Base-by-base conservation (phyloP, 2,329 filamentous ascomycete species). In the Epichloe bromicola region DNA sequence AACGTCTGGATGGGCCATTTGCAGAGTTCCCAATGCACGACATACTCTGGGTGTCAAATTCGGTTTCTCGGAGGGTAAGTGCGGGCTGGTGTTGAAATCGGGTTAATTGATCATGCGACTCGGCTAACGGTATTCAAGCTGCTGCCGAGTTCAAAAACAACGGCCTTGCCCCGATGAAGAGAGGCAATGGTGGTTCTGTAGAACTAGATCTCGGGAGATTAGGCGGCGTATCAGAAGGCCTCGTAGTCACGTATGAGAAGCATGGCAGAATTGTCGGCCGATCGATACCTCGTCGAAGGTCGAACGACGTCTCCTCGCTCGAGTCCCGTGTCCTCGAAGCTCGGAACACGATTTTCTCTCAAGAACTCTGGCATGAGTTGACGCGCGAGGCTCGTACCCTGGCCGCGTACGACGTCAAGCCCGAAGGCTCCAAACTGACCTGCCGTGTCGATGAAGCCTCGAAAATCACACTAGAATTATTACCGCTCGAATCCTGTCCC, bases 281-380 rank as follows among this genome's bases (percentile, higher is more conserved):
- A 49, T 78, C 75, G 11, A 62, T 65, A 33, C 62, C 74, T 10
- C 76, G 78, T 4, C 70, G 73, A 41, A 74, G 76, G 2, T 67
- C 79, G 5, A 71, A 73, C 26, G 74, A 79, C 37, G 76, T 83
- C 38, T 57, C 59, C 6, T 62, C 61, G 1, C 70, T 90, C 8
- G 80, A 88, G 57, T 74, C 80, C 33, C 76, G 82, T 10, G 86
- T 94, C 34, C 78, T 83, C 17, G 79, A 86, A 58, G 85, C 87
- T 2, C 77, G 87, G 51, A 85, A 93, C 64, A 88, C 85, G 47
- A 74, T 91, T 19, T 89, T 87, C 59, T 82, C 86, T 30, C 83
- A 90, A 61, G 93, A 98, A 63, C 70, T 98, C 2, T 96, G 89
- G 76, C 83, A 95, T 58, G 93, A 98, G 67, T 74, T 97, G 53